Percentiles rank a stretch among this genome's conserved stretches.
Conservation (phyloP, 192 early-diverging fungal species). For the Linnemannia elongata region DNA sequence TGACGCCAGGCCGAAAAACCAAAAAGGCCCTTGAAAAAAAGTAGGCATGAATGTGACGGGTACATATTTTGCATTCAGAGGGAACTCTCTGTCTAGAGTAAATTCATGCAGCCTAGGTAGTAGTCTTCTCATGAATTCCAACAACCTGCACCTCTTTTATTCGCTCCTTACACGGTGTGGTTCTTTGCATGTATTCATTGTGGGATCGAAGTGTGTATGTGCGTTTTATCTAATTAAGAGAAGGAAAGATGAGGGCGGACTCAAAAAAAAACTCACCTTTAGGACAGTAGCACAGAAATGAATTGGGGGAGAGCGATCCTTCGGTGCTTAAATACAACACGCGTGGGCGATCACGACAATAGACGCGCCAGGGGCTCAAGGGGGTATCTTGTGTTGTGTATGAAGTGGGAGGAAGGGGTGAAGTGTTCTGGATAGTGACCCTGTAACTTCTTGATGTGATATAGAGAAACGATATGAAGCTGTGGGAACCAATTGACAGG, state of each 20-base stretch:
- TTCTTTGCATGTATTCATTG: background rate
- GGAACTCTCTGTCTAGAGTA: background rate
- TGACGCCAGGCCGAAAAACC: background rate
- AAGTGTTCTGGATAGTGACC: background rate
- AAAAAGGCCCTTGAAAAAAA: background rate
- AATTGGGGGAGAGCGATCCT: background rate
- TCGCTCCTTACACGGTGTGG: background rate
- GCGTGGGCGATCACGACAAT: background rate
- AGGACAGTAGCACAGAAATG: background rate
- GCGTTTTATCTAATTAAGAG: background rate
- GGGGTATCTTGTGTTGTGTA: background rate
- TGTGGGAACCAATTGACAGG: background rate
- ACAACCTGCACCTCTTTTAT: background rate
- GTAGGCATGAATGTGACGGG: background rate
- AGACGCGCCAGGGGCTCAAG: conserved; percentile 1
- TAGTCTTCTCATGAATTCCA: background rate
- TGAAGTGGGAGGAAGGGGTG: background rate
- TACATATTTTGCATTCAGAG: background rate
- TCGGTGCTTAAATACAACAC: background rate
- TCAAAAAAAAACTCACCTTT: background rate
- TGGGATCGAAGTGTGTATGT: background rate
- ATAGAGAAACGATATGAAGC: background rate
- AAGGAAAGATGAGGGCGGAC: background rate
- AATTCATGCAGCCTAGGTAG: background rate
- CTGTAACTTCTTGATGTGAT: background rate